Percentiles rank a stretch among this genome's conserved stretches.
phyloP scores from a whole-genome alignment of 306 rosid species.

The Dalbergia cochinchinensis region DNA sequence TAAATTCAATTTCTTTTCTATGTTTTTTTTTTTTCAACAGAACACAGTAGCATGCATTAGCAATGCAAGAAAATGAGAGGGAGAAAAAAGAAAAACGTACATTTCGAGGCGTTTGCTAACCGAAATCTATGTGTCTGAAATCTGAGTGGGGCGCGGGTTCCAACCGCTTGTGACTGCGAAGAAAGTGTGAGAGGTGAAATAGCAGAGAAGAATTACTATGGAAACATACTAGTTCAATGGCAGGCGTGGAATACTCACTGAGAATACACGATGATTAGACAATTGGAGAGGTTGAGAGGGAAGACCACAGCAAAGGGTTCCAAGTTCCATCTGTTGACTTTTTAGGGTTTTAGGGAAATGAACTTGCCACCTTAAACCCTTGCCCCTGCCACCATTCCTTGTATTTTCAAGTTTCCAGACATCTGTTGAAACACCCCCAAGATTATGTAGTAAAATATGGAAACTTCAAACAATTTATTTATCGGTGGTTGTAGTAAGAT shows the following conservation, averaged over 20 bases:
- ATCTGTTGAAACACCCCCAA: too few relatives aligned
- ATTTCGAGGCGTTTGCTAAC: conserved; percentile 41
- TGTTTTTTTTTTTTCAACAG: neutral
- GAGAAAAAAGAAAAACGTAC: conserved; percentile 42
- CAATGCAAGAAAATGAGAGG: neutral
- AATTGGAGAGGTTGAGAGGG: conserved; percentile 44
- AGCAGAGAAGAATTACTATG: neutral
- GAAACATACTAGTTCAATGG: conserved; percentile 21
- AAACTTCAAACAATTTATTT: too few relatives aligned
- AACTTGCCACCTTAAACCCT: neutral
- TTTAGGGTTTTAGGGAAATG: conserved; percentile 50
- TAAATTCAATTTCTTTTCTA: neutral
- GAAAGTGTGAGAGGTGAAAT: neutral
- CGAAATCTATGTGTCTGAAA: conserved; percentile 31
- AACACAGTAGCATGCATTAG: neutral
- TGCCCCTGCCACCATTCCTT: neutral
- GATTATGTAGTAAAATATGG: too few relatives aligned
- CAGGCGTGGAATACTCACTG: conserved; percentile 30
- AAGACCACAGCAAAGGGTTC: conserved; percentile 58
- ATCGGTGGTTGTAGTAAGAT: too few relatives aligned
- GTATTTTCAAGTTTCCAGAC: too few relatives aligned
- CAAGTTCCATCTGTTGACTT: conserved; percentile 54
- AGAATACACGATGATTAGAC: conserved; percentile 30
- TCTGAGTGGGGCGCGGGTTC: conserved; percentile 34
- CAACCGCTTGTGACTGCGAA: conserved; percentile 41